Evolutionary conservation across 2,329 filamentous ascomycete species (phyloP), one percentile per base, ranked within the genome.

Genomic region (Graphilbum ipis-grandicollis): DNA sequence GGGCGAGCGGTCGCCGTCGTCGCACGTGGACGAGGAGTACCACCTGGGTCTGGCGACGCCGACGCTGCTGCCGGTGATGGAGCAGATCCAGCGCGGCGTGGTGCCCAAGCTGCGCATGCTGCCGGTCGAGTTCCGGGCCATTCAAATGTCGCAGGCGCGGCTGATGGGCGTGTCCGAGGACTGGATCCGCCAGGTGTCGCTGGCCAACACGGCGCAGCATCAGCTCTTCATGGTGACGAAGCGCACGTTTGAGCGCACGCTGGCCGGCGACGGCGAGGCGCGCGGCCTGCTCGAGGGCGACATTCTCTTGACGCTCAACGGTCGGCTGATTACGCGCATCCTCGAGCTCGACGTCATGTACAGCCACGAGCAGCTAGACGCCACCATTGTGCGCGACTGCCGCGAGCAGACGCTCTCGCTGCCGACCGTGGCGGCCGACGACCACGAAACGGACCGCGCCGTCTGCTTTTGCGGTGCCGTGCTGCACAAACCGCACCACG

Each of bases 341-440:
- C 80, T 79, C 0, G 85, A 98, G 56, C 70, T 98, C 31, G 90
- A 98, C 53, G 68, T 94, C 46, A 96, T 96, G 90, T 98, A 98
- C 59, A 77, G 80, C 47, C 75, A 92, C 50, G 78, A 88, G 41
- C 56, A 71, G 23, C 70, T 98, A 2, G 80, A 92, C 46, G 86
- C 85, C 3, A 68, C 86, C 39, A 79, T 98, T 45, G 76, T 98
- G 19, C 79, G 90, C 33, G 79, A 88, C 51, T 82, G 84, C 46
- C 57, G 85, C 48, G 80, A 93, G 59, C 65, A 93, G 51, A 62
- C 62, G 12, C 65, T 96, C 42, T 70, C 76, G 48, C 71, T 96
- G 15, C 77, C 79, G 0, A 98, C 90, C 0, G 84, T 93, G 1
- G 71, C 82, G 0, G 92, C 86, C 0, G 75, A 86, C 48, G 82